These are phyloP conservation scores for Immersiporthe knoxdaviesiana DNA, from an alignment of 2,329 filamentous ascomycete species.

Conservation along the genomic window DNA sequence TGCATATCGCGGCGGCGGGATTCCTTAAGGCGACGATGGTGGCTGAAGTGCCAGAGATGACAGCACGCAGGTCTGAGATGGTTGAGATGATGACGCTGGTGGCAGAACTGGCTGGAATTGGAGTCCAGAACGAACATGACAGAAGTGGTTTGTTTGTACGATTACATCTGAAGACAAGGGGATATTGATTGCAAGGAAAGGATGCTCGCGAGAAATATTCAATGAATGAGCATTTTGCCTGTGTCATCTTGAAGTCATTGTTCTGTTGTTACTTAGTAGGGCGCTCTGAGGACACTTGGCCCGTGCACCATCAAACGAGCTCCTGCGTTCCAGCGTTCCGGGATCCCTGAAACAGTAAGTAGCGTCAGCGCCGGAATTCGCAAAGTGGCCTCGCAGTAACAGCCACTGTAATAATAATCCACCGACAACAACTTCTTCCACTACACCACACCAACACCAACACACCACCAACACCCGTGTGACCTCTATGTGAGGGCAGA, in stretches of 20 bases:
- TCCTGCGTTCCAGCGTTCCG: not conserved
- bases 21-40: not conserved
- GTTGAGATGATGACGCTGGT: not conserved
- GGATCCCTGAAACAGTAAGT: slow-evolving; percentile 11
- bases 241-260: not conserved
- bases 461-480: slow-evolving; percentile 9
- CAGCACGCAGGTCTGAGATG: not conserved
- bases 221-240: not conserved
- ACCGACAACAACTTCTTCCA: not conserved
- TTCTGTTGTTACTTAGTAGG: too few relatives aligned
- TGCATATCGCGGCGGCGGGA: not conserved
- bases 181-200: not conserved
- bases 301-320: not conserved
- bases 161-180: not conserved
- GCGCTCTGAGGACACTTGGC: not conserved
- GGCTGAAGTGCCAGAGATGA: not conserved
- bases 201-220: not conserved
- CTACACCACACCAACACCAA: not conserved
- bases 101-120: not conserved
- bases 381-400: slow-evolving; percentile 34
- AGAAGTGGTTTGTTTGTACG: not conserved
- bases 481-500: slow-evolving; percentile 40
- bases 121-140: not conserved
- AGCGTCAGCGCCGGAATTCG: slow-evolving; percentile 29
- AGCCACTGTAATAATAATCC: not conserved